Evolutionary conservation across 2,329 filamentous ascomycete genomes (phyloP).

Genomic region (Fusarium udum): DNA sequence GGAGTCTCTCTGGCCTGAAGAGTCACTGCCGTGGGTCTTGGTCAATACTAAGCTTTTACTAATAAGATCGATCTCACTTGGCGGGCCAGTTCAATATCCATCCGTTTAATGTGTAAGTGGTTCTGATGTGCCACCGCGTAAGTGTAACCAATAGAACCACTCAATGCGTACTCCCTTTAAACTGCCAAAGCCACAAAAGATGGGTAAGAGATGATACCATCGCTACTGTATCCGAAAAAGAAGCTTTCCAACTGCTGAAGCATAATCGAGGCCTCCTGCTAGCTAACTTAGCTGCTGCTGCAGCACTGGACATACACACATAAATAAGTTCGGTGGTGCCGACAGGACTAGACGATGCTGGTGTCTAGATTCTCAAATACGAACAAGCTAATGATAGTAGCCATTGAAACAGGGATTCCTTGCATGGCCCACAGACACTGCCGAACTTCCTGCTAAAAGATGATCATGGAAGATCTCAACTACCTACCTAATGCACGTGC

Average conservation of each 20-base stretch:
- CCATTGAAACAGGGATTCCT: not conserved
- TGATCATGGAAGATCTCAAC: not conserved
- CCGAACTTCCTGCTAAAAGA: not conserved
- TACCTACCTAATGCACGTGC: not conserved
- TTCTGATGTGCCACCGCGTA: not conserved
- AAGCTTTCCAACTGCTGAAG: not conserved
- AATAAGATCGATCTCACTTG: not conserved
- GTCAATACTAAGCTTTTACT: not conserved
- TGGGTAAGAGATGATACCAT: not conserved
- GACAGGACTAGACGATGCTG: not conserved
- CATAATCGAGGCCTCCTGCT: not conserved
- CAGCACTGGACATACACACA: not conserved
- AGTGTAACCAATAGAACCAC: not conserved
- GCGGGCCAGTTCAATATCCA: not conserved
- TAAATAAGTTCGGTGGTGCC: constrained; percentile 5
- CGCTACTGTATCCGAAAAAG: not conserved
- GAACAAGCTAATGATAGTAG: not conserved
- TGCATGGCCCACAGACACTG: not conserved
- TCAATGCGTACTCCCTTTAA: not conserved
- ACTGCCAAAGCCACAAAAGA: not conserved
- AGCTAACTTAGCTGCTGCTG: not conserved
- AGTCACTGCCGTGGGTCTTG: constrained; percentile 23
- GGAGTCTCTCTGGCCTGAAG: not conserved
- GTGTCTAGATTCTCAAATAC: constrained; percentile 2
- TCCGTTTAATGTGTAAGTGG: not conserved